These are phyloP conservation scores for Tuber melanosporum DNA, from an alignment of 495 filamentous ascomycete species.

Conservation along the genomic window DNA sequence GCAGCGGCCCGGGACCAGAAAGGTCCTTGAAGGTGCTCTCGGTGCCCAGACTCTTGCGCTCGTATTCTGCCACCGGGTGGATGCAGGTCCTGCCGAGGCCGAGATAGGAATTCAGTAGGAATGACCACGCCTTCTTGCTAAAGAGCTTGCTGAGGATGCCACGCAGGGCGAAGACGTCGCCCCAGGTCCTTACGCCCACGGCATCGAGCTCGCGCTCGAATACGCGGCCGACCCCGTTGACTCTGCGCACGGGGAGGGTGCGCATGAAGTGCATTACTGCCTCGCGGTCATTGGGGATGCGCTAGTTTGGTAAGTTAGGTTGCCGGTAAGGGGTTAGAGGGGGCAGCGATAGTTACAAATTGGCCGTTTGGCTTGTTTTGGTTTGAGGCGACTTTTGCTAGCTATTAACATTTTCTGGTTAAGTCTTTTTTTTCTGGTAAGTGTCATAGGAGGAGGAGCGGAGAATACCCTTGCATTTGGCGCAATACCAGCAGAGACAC, in stretches of 20 bases:
- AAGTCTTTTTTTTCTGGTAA: neutral
- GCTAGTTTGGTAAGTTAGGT: conserved; percentile 20
- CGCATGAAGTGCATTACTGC: conserved; percentile 81
- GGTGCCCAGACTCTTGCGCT: conserved; percentile 88
- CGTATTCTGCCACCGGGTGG: conserved; percentile 80
- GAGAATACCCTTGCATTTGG: conserved; percentile 60
- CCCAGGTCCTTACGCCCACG: conserved; percentile 81
- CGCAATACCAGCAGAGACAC: conserved; percentile 89
- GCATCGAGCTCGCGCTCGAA: conserved; percentile 88
- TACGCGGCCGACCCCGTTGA: conserved; percentile 88
- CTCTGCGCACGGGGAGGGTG: conserved; percentile 73
- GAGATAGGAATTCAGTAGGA: conserved; percentile 75
- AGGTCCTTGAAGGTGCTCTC: conserved; percentile 89
- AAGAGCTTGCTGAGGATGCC: conserved; percentile 55
- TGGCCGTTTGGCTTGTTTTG: conserved; percentile 96
- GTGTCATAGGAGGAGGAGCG: neutral
- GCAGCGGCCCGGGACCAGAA: conserved; percentile 57
- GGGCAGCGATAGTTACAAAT: conserved; percentile 46
- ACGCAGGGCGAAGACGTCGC: conserved; percentile 63
- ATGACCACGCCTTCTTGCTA: conserved; percentile 83
- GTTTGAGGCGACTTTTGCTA: conserved; percentile 93
- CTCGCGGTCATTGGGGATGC: conserved; percentile 60
- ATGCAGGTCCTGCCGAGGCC: conserved; percentile 84
- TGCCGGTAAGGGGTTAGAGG: neutral
- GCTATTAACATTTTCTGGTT: conserved; percentile 40